Base-by-base conservation (phyloP, 805 yeast species). In the Kurtzmaniella cleridarum region DNA sequence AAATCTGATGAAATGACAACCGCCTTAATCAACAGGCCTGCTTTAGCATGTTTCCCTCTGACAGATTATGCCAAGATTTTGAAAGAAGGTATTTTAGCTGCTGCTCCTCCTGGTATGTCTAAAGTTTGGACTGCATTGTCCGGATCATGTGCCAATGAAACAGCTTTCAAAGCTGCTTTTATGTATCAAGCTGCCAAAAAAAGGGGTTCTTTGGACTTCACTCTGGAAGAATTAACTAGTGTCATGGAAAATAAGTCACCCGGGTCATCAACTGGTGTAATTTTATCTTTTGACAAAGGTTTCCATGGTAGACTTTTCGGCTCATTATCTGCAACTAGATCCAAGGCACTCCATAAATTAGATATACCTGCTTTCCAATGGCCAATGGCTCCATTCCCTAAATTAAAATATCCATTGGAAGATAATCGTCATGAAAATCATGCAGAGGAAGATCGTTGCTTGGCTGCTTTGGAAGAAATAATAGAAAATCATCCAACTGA, bases 161-260 rank as follows among this genome's bases (percentile, higher is more conserved):
- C 79, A 43, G 87, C 87, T 1, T 79, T 70, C 60, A 80, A 80
- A 50, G 87, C 87, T 12, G 85, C 84, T 1, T 78, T 78, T 54
- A 78, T 80, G 76, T 77, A 74, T 56, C 77, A 73, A 55, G 79
- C 75, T 48, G 71, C 77, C 24, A 69, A 72, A 46, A 65, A 62
- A 45, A 72, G 87, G 57, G 79, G 76, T 23, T 49, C 56, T 2
- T 50, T 55, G 38, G 71, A 64, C 31, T 75, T 76, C 51, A 54
- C 75, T 1, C 48, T 45, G 13, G 76, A 71, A 48, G 79, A 76
- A 47, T 56, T 71, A 45, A 41, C 50, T 0, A 63, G 76, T 5
- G 74, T 69, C 9, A 75, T 76, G 80, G 56, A 69, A 13, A 76
- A 76, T 51, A 44, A 66, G 53, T 41, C 66, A 11, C 81, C 81